Conservation (phyloP, 345 rosid species). For the Citrus glauca region DNA sequence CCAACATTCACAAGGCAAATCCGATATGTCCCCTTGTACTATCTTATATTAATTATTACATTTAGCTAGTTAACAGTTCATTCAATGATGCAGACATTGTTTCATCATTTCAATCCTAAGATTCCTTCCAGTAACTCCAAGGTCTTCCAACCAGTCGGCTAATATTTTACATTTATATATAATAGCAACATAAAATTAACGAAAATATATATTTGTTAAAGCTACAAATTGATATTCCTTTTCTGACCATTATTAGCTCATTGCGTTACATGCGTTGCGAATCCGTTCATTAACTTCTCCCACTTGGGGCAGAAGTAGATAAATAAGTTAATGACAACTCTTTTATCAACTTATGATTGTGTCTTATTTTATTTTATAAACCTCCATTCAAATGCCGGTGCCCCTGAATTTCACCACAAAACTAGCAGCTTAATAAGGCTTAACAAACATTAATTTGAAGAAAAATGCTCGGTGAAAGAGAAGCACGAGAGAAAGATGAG, state of each 20-base stretch:
- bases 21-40: neutral
- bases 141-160: neutral
- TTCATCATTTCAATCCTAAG: conserved; percentile 9
- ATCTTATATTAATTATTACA: neutral
- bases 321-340: neutral
- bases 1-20: neutral
- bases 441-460: neutral
- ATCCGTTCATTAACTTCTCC: neutral
- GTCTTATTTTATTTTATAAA: neutral
- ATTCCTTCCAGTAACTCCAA: conserved; percentile 10
- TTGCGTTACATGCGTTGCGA: neutral
- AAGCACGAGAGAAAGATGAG: no score
- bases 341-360: neutral
- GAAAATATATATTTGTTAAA: neutral
- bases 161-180: neutral
- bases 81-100: neutral
- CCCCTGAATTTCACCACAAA: conserved; percentile 6
- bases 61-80: neutral
- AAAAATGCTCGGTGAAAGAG: no score
- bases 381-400: neutral
- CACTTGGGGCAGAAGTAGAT: neutral
- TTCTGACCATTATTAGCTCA: neutral
- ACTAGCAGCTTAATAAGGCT: neutral
- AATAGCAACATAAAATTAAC: neutral
- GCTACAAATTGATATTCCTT: neutral